These are phyloP conservation scores for Russula olivacea DNA, from an alignment of 768 basidiomycete species.

Conservation along the genomic window DNA sequence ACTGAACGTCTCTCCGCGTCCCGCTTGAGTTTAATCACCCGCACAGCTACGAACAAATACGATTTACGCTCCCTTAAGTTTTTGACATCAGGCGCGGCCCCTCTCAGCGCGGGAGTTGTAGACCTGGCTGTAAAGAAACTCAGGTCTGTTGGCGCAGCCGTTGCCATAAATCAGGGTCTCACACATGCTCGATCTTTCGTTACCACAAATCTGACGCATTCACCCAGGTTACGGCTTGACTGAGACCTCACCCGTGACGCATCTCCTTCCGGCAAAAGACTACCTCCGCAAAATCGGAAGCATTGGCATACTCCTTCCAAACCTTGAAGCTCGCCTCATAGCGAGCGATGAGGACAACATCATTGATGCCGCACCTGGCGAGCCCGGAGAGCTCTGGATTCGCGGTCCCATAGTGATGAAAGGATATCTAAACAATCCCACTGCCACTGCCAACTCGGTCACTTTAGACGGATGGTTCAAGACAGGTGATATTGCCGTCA, in stretches of 20 bases:
- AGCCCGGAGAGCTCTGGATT: constrained; percentile 78
- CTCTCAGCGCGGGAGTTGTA: constrained; percentile 60
- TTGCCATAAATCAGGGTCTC: constrained; percentile 49
- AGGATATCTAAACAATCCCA: constrained; percentile 70
- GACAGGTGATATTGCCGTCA: constrained; percentile 74
- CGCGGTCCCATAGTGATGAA: constrained; percentile 79
- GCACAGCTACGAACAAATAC: constrained; percentile 55
- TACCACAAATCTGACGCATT: constrained; percentile 13
- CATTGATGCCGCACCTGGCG: constrained; percentile 44
- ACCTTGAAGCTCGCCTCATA: constrained; percentile 69
- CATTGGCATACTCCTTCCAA: constrained; percentile 65
- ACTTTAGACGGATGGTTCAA: constrained; percentile 78
- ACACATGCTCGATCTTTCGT: not conserved
- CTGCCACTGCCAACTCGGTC: constrained; percentile 64
- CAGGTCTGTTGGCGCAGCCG: constrained; percentile 37
- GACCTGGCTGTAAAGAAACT: constrained; percentile 40
- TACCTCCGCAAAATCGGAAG: constrained; percentile 51
- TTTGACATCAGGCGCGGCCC: constrained; percentile 75
- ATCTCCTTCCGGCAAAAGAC: constrained; percentile 45
- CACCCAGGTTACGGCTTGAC: constrained; percentile 66
- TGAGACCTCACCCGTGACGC: constrained; percentile 72
- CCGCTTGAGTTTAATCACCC: not conserved
- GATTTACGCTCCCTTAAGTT: constrained; percentile 54
- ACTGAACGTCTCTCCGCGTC: constrained; percentile 6
- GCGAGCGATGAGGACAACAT: constrained; percentile 53